phyloP scores from a whole-genome alignment of 2,329 filamentous ascomycete genomes.

The Neobulgaria alba region DNA sequence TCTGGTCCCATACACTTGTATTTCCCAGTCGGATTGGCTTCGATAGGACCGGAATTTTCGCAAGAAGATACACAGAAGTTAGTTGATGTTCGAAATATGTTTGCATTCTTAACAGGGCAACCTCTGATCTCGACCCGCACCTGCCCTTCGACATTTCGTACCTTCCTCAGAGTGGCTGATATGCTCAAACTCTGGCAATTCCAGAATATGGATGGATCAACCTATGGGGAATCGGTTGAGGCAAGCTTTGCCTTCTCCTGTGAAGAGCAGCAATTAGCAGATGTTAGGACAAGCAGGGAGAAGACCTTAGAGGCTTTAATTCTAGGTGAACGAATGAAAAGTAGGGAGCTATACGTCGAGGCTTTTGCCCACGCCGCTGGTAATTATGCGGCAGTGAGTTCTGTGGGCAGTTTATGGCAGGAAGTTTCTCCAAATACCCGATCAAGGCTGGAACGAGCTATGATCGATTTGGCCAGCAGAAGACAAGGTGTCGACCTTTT shows the following conservation, averaged over 20 bases:
- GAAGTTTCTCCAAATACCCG: slow-evolving; percentile 63
- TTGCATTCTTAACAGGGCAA: slow-evolving; percentile 56
- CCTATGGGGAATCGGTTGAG: slow-evolving; percentile 51
- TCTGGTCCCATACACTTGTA: slow-evolving; percentile 42
- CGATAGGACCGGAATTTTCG: slow-evolving; percentile 26
- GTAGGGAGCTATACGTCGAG: slow-evolving; percentile 75
- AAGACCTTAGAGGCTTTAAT: slow-evolving; percentile 85
- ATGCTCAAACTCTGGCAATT: slow-evolving; percentile 51
- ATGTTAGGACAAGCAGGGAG: slow-evolving; percentile 73
- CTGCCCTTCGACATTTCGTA: slow-evolving; percentile 43
- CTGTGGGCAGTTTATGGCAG: slow-evolving; percentile 58
- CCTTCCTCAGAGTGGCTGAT: slow-evolving; percentile 44
- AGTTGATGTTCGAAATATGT: slow-evolving; percentile 54
- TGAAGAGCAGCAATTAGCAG: slow-evolving; percentile 66
- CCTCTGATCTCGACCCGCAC: slow-evolving; percentile 50
- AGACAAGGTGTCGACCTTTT: slow-evolving; percentile 62
- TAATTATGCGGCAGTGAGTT: slow-evolving; percentile 67
- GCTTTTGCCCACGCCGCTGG: slow-evolving; percentile 87
- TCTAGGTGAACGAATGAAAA: slow-evolving; percentile 82
- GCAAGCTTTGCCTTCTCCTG: slow-evolving; percentile 67
- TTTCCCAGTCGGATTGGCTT: slow-evolving; percentile 33
- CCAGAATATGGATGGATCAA: slow-evolving; percentile 45
- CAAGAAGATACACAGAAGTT: slow-evolving; percentile 45
- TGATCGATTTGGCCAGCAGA: slow-evolving; percentile 68
- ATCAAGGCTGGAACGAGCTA: slow-evolving; percentile 73